A percentile compares a stretch with the other conserved stretches of the same genome.
phyloP scores from a whole-genome alignment of 2,329 filamentous ascomycete species.

The Elsinoe perseae region DNA sequence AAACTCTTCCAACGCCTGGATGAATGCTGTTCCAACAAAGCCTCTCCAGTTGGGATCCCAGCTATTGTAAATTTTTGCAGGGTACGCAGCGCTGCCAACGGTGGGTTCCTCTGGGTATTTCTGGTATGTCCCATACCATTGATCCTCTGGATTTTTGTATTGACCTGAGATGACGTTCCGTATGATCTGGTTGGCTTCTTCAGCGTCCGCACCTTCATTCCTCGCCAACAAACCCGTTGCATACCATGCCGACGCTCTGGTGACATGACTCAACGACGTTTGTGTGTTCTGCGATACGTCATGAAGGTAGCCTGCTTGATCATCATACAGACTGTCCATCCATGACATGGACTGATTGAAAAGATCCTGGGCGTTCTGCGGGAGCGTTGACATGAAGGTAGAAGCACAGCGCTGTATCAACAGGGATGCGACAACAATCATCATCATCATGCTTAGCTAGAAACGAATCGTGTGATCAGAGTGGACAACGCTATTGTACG shows the following conservation, averaged over 20 bases:
- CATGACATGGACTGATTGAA: conserved; percentile 47
- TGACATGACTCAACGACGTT: conserved; percentile 48
- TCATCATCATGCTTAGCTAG: background rate
- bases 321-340: conserved; percentile 51
- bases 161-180: conserved; percentile 47
- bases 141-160: conserved; percentile 44
- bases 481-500: background rate
- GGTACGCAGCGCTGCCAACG: conserved; percentile 47
- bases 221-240: conserved; percentile 51
- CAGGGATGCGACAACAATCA: background rate
- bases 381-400: conserved; percentile 8
- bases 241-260: conserved; percentile 52
- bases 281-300: conserved; percentile 34
- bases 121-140: conserved; percentile 52
- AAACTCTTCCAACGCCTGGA: conserved; percentile 54
- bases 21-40: conserved; percentile 53
- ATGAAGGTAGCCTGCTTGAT: conserved; percentile 46
- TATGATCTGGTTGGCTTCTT: conserved; percentile 48
- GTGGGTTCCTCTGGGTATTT: conserved; percentile 51
- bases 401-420: background rate
- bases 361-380: conserved; percentile 15
- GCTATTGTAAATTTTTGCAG: conserved; percentile 45
- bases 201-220: conserved; percentile 43
- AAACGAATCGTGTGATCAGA: background rate
- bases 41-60: conserved; percentile 61